Evolutionary conservation across 2,329 filamentous ascomycete genomes (phyloP).

Genomic region (Scorias spongiosa): DNA sequence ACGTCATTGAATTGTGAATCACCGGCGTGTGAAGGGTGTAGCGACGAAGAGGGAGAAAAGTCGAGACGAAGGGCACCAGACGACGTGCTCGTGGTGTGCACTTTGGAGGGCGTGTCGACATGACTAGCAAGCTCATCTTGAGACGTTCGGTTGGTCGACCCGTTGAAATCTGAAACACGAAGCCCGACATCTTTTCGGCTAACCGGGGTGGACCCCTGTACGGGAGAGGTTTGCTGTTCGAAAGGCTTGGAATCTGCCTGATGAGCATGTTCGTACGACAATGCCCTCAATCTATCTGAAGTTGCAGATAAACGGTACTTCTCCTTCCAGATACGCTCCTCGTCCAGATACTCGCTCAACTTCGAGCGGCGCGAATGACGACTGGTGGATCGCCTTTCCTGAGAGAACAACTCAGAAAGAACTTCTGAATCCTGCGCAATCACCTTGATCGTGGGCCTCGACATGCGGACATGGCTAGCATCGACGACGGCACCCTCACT

Average conservation of each 20-base stretch:
- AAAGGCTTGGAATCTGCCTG: neutral
- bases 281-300: neutral
- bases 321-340: neutral
- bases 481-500: neutral
- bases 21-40: neutral
- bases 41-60: neutral
- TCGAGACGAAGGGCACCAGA: neutral
- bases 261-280: neutral
- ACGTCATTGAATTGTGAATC: neutral
- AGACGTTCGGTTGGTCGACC: conserved; percentile 11
- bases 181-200: conserved; percentile 5
- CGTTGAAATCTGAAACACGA: conserved; percentile 15
- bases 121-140: conserved; percentile 2
- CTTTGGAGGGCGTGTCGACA: neutral
- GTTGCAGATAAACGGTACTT: neutral
- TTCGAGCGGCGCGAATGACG: neutral
- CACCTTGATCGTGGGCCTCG: neutral
- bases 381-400: neutral
- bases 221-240: conserved; percentile 8
- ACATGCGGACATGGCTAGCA: neutral
- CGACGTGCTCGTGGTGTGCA: neutral
- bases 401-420: neutral
- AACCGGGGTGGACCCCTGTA: conserved; percentile 12
- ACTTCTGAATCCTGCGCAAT: neutral
- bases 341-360: neutral